Evolutionary conservation across 176 grass and related monocot species (phyloP).

Genomic region (Phragmites australis): DNA sequence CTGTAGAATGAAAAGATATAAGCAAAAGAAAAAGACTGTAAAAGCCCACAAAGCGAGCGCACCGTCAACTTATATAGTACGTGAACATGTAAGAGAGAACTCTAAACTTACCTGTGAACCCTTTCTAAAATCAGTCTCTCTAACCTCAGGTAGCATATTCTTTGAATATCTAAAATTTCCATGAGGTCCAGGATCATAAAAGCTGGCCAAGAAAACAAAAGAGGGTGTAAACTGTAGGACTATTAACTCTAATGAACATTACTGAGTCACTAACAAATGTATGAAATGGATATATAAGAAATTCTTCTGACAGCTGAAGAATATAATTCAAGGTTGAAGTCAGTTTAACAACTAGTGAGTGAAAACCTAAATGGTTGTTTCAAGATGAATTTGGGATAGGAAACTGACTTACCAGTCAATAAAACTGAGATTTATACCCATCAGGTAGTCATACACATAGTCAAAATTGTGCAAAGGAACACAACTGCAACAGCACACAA

Average conservation of each 20-base stretch:
- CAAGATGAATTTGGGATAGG: constrained; percentile 1
- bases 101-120: constrained; percentile 83
- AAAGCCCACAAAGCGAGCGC: no score
- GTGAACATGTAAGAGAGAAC: not conserved
- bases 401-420: constrained; percentile 74
- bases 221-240: constrained; percentile 27
- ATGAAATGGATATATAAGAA: not conserved
- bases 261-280: not conserved
- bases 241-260: constrained; percentile 6
- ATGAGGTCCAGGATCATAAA: constrained; percentile 96
- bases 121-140: constrained; percentile 80
- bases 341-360: not conserved
- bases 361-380: not conserved
- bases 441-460: constrained; percentile 84
- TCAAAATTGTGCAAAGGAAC: constrained; percentile 95
- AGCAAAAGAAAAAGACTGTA: no score
- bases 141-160: constrained; percentile 84
- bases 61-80: not conserved
- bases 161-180: constrained; percentile 92
- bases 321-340: not conserved
- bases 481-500: constrained; percentile 64
- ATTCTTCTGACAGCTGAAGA: not conserved
- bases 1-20: not conserved
- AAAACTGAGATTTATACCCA: constrained; percentile 85
- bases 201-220: constrained; percentile 49